Evolutionary conservation across 352 stramenopile species (phyloP).

Genomic region (Phytopythium sindhum): DNA sequence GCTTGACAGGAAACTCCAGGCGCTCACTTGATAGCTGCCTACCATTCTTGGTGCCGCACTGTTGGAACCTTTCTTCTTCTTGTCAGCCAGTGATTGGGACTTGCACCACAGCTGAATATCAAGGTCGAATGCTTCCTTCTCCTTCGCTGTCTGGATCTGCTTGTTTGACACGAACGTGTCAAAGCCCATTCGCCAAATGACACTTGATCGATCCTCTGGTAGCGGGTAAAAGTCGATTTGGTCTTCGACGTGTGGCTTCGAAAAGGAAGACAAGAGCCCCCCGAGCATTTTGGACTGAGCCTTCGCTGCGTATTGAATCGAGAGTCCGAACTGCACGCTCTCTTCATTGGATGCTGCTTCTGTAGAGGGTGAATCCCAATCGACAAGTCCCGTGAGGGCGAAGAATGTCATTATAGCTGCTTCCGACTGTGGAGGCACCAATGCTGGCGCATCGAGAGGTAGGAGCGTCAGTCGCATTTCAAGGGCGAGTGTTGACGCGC

Average conservation of each 20-base stretch:
- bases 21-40: constrained; percentile 30
- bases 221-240: constrained; percentile 4
- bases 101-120: constrained; percentile 21
- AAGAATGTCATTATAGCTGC: constrained; percentile 5
- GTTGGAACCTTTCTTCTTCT: constrained; percentile 6
- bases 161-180: constrained; percentile 20
- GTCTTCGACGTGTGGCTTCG: background rate
- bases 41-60: constrained; percentile 12
- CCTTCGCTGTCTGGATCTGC: constrained; percentile 14
- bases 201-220: background rate
- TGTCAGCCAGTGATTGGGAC: background rate
- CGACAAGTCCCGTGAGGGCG: background rate
- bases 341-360: background rate
- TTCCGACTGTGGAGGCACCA: constrained; percentile 1
- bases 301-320: background rate
- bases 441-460: background rate
- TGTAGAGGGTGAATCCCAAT: background rate
- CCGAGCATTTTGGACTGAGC: background rate
- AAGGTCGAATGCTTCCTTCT: constrained; percentile 32
- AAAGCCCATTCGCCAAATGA: constrained; percentile 21
- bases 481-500: background rate
- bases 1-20: constrained; percentile 13
- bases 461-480: constrained; percentile 2
- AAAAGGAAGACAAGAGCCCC: background rate
- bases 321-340: background rate